phyloP scores from a whole-genome alignment of 805 yeast species.

The Ogataea pignaliae region DNA sequence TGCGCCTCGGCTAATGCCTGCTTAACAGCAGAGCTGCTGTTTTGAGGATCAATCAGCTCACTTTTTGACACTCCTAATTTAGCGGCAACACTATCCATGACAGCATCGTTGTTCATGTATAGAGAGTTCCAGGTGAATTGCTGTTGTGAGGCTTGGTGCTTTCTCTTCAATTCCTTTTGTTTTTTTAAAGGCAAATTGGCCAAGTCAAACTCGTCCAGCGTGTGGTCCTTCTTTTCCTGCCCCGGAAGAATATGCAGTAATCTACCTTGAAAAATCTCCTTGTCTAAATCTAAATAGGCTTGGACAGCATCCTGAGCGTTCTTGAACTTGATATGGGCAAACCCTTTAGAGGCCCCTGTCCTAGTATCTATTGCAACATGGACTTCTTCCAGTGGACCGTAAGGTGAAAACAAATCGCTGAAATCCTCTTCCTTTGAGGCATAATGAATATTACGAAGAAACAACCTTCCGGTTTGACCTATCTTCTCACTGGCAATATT shows the following conservation, averaged over 20 bases:
- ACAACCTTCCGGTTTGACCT: slow-evolving; percentile 70
- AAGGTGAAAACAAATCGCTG: slow-evolving; percentile 53
- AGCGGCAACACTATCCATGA: slow-evolving; percentile 81
- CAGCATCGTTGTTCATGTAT: slow-evolving; percentile 87
- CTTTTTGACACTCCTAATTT: slow-evolving; percentile 80
- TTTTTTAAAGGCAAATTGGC: slow-evolving; percentile 90
- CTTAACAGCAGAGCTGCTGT: slow-evolving; percentile 83
- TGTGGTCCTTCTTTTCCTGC: slow-evolving; percentile 73
- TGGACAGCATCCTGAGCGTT: slow-evolving; percentile 65
- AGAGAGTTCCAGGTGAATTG: slow-evolving; percentile 96
- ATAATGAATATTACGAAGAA: slow-evolving; percentile 81
- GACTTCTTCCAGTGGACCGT: slow-evolving; percentile 78
- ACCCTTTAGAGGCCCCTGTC: slow-evolving; percentile 88
- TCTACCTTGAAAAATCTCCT: slow-evolving; percentile 91
- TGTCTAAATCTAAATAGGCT: slow-evolving; percentile 75
- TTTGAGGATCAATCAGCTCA: slow-evolving; percentile 82
- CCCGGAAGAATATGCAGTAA: slow-evolving; percentile 86
- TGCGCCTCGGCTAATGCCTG: slow-evolving; percentile 98
- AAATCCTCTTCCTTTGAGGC: slow-evolving; percentile 79
- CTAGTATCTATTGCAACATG: slow-evolving; percentile 90
- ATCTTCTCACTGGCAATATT: slow-evolving; percentile 50
- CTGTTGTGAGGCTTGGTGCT: slow-evolving; percentile 76
- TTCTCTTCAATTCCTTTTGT: slow-evolving; percentile 79
- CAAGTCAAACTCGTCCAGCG: slow-evolving; percentile 84
- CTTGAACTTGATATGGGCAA: slow-evolving; percentile 77